These are phyloP conservation scores for Schizonepeta tenuifolia DNA, from an alignment of 257 asterid genomes.

Conservation along the genomic window DNA sequence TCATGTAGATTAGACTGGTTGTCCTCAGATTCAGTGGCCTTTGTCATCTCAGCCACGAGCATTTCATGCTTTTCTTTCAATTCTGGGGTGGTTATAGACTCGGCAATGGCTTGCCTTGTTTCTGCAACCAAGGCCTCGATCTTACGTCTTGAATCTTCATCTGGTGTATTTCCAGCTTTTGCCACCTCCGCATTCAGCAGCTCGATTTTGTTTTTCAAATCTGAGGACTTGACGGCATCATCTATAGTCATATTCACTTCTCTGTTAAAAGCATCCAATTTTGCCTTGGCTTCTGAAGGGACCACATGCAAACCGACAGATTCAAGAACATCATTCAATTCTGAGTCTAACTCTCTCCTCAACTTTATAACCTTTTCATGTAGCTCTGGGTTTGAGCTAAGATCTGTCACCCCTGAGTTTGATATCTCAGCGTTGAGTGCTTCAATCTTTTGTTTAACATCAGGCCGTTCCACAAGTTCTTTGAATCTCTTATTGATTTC, in stretches of 20 bases:
- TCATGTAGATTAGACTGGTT: constrained; percentile 9
- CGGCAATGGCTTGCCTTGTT: constrained; percentile 56
- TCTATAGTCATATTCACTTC: constrained; percentile 54
- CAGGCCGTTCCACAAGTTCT: constrained; percentile 54
- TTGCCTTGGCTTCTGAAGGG: constrained; percentile 45
- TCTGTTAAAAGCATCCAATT: constrained; percentile 45
- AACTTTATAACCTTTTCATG: constrained; percentile 57
- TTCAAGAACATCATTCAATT: constrained; percentile 47
- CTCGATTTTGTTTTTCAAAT: constrained; percentile 67
- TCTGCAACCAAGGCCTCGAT: constrained; percentile 56
- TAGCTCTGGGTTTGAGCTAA: constrained; percentile 49
- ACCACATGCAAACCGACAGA: constrained; percentile 53
- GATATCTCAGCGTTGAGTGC: constrained; percentile 56
- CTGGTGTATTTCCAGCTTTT: constrained; percentile 56
- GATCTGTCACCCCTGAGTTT: constrained; percentile 50
- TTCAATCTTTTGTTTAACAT: constrained; percentile 61
- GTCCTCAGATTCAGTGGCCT: constrained; percentile 35
- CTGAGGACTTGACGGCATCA: constrained; percentile 52
- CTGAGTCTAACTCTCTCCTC: constrained; percentile 52
- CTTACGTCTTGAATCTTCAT: constrained; percentile 53
- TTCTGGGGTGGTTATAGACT: constrained; percentile 48
- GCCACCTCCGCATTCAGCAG: constrained; percentile 55
- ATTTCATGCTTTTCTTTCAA: constrained; percentile 61
- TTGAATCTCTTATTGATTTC: constrained; percentile 60
- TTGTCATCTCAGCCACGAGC: constrained; percentile 54